Conservation (phyloP, 257 asterid genomes). For the Solanum rostratum region DNA sequence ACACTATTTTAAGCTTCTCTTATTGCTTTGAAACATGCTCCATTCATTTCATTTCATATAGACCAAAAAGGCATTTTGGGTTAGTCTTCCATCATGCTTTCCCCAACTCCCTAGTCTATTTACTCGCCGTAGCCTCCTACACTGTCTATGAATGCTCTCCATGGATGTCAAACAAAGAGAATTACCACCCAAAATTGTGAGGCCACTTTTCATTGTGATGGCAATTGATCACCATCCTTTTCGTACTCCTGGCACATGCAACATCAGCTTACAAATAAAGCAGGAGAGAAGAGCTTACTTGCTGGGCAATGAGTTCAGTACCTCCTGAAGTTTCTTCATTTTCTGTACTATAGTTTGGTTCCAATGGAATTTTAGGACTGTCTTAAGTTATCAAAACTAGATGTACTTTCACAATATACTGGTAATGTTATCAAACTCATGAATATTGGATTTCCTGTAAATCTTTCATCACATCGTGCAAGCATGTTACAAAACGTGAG, state of each 20-base stretch:
- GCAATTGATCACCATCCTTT: background rate
- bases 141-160: background rate
- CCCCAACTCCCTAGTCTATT: background rate
- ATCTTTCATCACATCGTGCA: background rate
- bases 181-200: background rate
- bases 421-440: background rate
- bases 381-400: background rate
- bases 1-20: background rate
- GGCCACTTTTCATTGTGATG: background rate
- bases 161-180: background rate
- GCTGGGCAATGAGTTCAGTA: background rate
- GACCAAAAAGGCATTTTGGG: background rate
- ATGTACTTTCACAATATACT: background rate
- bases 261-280: background rate
- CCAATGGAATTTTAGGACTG: background rate
- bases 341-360: background rate
- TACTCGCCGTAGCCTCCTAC: background rate
- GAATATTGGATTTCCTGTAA: background rate
- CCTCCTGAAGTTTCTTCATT: background rate
- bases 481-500: background rate
- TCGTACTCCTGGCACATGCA: background rate
- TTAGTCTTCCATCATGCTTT: background rate
- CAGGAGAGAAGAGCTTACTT: background rate
- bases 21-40: background rate
- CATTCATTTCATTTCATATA: background rate